These are phyloP conservation scores for Saccharomyces eubayanus DNA, from an alignment of 805 yeast species.

Conservation along the genomic window DNA sequence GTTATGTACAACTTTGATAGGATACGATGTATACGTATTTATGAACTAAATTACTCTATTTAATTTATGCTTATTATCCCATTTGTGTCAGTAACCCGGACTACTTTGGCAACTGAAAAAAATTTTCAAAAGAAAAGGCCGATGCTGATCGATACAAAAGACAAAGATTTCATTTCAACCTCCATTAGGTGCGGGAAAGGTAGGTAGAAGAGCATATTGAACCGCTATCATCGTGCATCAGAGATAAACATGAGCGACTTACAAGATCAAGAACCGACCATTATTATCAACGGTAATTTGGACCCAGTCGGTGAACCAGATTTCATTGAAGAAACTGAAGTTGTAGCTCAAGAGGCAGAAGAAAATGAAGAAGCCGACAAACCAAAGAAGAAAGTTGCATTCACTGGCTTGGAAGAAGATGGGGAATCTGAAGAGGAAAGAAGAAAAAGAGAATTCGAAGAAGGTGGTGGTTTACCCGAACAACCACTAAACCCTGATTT, in stretches of 20 bases:
- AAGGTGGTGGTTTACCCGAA: constrained; percentile 97
- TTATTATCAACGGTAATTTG: constrained; percentile 63
- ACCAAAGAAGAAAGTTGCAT: constrained; percentile 69
- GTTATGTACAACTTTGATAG: not conserved
- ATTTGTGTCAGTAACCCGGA: not conserved
- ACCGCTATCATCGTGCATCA: not conserved
- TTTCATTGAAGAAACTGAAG: constrained; percentile 35
- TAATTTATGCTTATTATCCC: not conserved
- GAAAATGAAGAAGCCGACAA: constrained; percentile 31
- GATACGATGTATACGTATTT: not conserved
- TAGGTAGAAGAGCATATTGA: not conserved
- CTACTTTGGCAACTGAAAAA: not conserved
- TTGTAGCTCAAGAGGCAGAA: constrained; percentile 26
- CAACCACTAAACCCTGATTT: constrained; percentile 90
- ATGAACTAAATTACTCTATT: not conserved
- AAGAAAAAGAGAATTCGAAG: constrained; percentile 81
- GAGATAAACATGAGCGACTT: constrained; percentile 54
- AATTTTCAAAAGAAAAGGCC: constrained; percentile 2
- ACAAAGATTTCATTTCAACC: not conserved
- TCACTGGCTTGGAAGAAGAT: constrained; percentile 59
- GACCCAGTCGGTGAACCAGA: constrained; percentile 26
- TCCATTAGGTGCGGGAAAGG: not conserved
- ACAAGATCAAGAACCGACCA: constrained; percentile 78
- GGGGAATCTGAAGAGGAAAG: constrained; percentile 68
- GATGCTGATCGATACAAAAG: not conserved